These are phyloP conservation scores for Acanthamoeba divionensis DNA, from an alignment of 208 protist species.

Conservation along the genomic window DNA sequence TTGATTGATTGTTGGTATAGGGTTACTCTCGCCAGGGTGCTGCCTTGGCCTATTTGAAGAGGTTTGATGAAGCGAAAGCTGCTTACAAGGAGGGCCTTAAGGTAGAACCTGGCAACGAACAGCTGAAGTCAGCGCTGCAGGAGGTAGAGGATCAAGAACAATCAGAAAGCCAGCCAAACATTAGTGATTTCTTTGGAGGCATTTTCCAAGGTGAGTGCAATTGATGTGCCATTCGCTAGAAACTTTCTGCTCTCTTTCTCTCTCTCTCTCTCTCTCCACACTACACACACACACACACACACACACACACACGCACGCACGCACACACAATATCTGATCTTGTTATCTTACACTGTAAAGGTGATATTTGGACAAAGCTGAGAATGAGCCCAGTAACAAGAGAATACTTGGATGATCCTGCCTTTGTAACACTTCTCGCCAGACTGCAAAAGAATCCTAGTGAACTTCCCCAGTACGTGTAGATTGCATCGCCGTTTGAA, in stretches of 20 bases:
- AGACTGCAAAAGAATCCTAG: slow-evolving; percentile 31
- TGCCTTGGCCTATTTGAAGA: slow-evolving; percentile 61
- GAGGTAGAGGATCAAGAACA: slow-evolving; percentile 33
- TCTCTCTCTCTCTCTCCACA: background rate
- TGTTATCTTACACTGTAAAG: background rate
- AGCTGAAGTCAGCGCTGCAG: slow-evolving; percentile 35
- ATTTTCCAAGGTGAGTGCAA: background rate
- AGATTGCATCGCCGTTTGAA: background rate
- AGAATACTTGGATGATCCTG: slow-evolving; percentile 39
- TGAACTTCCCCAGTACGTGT: background rate
- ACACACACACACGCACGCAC: too few species aligned
- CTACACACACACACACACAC: too few species aligned
- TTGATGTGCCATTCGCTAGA: background rate
- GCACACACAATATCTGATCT: background rate
- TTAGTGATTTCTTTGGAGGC: background rate
- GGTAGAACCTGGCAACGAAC: slow-evolving; percentile 60
- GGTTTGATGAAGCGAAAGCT: slow-evolving; percentile 57
- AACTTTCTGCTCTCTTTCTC: background rate
- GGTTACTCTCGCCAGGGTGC: slow-evolving; percentile 77
- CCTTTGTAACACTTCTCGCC: slow-evolving; percentile 37
- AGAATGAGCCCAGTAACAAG: background rate
- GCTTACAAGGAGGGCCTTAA: slow-evolving; percentile 65
- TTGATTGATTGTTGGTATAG: background rate
- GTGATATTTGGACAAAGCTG: slow-evolving; percentile 55
- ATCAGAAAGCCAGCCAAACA: background rate